These are phyloP conservation scores for Flammula alnicola DNA, from an alignment of 1,284 basidiomycete genomes.

Conservation along the genomic window DNA sequence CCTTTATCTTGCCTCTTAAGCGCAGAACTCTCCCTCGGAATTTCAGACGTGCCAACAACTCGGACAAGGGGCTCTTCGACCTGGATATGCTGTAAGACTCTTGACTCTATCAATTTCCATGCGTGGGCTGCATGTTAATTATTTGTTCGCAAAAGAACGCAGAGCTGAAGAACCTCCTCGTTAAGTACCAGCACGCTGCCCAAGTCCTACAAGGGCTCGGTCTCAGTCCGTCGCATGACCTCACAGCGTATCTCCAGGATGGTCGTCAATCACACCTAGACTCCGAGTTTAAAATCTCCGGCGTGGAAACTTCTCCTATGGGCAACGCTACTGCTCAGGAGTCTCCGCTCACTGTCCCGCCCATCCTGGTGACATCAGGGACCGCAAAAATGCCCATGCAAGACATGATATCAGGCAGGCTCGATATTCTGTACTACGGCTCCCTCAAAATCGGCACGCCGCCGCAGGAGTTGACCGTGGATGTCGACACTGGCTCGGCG, in stretches of 20 bases:
- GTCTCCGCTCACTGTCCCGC: conserved; percentile 12
- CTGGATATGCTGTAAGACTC: not conserved
- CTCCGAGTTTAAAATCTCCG: not conserved
- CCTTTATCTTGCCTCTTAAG: conserved; percentile 6
- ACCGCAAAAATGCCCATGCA: conserved; percentile 37
- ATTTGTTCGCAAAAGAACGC: conserved; percentile 12
- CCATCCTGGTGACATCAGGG: conserved; percentile 16
- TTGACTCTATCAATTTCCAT: not conserved
- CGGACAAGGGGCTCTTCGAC: conserved; percentile 1
- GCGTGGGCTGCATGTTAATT: not conserved
- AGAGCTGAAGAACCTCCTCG: conserved; percentile 26
- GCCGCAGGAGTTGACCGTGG: conserved; percentile 47
- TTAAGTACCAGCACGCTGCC: conserved; percentile 43
- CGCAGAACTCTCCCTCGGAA: not conserved
- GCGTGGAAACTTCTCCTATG: conserved; percentile 12
- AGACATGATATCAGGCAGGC: conserved; percentile 40
- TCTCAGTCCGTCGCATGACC: conserved; percentile 36
- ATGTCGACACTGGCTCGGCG: conserved; percentile 65
- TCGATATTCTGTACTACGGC: conserved; percentile 60
- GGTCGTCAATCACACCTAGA: not conserved
- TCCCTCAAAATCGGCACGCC: conserved; percentile 51
- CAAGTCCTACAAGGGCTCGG: conserved; percentile 40
- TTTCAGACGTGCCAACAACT: not conserved
- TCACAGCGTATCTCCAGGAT: conserved; percentile 4
- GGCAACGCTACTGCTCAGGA: conserved; percentile 7